These are phyloP conservation scores for Quercus agrifolia DNA, from an alignment of 306 rosid species.

Conservation along the genomic window DNA sequence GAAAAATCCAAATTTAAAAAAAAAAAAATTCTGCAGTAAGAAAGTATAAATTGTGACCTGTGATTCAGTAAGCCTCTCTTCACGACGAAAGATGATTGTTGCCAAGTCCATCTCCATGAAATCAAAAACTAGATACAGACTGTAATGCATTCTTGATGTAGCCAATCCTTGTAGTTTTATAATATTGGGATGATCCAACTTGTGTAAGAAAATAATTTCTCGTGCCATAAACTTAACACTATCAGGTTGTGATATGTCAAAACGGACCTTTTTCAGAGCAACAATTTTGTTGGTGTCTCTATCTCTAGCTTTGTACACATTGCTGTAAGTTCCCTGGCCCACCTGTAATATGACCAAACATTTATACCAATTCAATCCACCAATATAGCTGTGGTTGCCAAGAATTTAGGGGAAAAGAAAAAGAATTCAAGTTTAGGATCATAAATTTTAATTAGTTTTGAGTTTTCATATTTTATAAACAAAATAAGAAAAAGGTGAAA, in stretches of 20 bases:
- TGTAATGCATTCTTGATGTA: slow-evolving; percentile 88
- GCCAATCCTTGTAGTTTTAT: slow-evolving; percentile 85
- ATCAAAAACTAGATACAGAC: slow-evolving; percentile 87
- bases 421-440: not conserved
- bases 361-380: not conserved
- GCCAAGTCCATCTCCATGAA: slow-evolving; percentile 90
- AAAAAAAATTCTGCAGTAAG: not conserved
- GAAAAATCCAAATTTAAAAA: not conserved
- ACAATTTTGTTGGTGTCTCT: slow-evolving; percentile 69
- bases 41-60: slow-evolving; percentile 50
- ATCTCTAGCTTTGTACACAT: slow-evolving; percentile 90
- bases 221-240: slow-evolving; percentile 93
- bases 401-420: not conserved
- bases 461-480: not conserved
- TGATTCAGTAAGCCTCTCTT: slow-evolving; percentile 64
- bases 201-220: slow-evolving; percentile 70
- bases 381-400: not conserved
- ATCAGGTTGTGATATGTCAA: slow-evolving; percentile 78
- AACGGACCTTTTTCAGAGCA: slow-evolving; percentile 82
- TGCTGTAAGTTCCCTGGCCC: slow-evolving; percentile 98
- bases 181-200: slow-evolving; percentile 83
- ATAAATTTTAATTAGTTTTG: not conserved
- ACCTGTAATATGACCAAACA: slow-evolving; percentile 49
- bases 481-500: not conserved
- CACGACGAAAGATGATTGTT: slow-evolving; percentile 49